A percentile compares a stretch with the other conserved stretches of the same genome.
Conservation (phyloP, 2,329 filamentous ascomycete genomes). For the Pezicula carpinea region DNA sequence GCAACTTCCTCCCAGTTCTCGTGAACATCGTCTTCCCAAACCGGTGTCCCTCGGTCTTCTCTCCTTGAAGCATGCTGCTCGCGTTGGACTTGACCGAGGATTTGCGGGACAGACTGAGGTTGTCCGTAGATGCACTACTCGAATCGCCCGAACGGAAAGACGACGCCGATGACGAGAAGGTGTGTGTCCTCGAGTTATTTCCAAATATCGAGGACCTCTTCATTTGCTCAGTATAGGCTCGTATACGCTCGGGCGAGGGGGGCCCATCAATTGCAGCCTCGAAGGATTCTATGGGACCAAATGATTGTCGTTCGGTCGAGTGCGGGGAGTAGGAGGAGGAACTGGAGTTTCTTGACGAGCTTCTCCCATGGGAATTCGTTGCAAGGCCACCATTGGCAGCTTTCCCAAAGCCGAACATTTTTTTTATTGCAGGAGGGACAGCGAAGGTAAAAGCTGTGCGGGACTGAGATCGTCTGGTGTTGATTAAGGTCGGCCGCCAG, state of each 20-base stretch:
- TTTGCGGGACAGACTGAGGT: constrained; percentile 44
- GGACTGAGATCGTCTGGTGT: neutral
- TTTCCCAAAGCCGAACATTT: constrained; percentile 19
- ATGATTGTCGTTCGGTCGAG: constrained; percentile 7
- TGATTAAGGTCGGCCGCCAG: constrained; percentile 5
- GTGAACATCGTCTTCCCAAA: constrained; percentile 57
- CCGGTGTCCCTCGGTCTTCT: constrained; percentile 55
- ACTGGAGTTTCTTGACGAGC: constrained; percentile 1
- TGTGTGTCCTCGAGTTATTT: constrained; percentile 39
- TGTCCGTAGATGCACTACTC: constrained; percentile 19
- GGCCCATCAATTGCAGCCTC: constrained; percentile 57
- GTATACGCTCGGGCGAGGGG: constrained; percentile 54
- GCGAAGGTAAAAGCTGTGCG: constrained; percentile 7
- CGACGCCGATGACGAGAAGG: constrained; percentile 51
- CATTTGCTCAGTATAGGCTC: constrained; percentile 55
- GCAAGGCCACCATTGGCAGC: constrained; percentile 8
- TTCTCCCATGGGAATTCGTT: constrained; percentile 13
- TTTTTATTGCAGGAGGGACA: constrained; percentile 18
- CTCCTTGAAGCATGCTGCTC: constrained; percentile 45
- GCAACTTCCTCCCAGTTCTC: constrained; percentile 43
- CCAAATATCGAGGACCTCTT: constrained; percentile 46
- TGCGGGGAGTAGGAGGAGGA: neutral
- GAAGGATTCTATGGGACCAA: constrained; percentile 38
- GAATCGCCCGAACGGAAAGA: constrained; percentile 44
- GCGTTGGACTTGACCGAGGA: constrained; percentile 52